Evolutionary conservation across 2,329 filamentous ascomycete genomes (phyloP).

Genomic region (Penicillium fuscoglaucum): DNA sequence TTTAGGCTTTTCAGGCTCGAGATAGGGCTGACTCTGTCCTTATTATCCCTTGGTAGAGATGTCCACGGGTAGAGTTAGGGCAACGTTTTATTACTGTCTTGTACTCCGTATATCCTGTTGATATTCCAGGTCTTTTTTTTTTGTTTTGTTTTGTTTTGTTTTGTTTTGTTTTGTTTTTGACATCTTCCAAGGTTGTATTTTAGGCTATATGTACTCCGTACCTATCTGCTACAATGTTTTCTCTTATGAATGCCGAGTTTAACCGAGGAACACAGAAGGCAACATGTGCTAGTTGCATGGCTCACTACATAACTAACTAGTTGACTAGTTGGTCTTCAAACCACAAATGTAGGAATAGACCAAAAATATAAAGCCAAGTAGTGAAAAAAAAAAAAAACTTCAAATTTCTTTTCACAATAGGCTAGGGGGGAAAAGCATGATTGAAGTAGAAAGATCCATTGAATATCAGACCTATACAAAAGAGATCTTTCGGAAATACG

Average conservation of each 20-base stretch:
- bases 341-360: background rate
- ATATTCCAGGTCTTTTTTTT: background rate
- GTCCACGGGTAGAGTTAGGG: too few species aligned
- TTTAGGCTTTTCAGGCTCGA: background rate
- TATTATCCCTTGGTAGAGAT: background rate
- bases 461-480: background rate
- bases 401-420: background rate
- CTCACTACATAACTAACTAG: too few species aligned
- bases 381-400: too few species aligned
- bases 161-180: too few species aligned
- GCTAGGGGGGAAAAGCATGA: background rate
- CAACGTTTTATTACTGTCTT: background rate
- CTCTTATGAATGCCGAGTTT: too few species aligned
- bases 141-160: too few species aligned
- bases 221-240: background rate
- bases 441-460: background rate
- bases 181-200: too few species aligned
- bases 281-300: too few species aligned
- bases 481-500: background rate
- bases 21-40: background rate
- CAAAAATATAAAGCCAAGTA: background rate
- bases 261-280: background rate
- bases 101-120: background rate
- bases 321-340: too few species aligned
- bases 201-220: background rate